Evolutionary conservation across 306 rosid species (phyloP), one percentile per base, ranked within the genome.

Genomic region (Carpinus fangiana): DNA sequence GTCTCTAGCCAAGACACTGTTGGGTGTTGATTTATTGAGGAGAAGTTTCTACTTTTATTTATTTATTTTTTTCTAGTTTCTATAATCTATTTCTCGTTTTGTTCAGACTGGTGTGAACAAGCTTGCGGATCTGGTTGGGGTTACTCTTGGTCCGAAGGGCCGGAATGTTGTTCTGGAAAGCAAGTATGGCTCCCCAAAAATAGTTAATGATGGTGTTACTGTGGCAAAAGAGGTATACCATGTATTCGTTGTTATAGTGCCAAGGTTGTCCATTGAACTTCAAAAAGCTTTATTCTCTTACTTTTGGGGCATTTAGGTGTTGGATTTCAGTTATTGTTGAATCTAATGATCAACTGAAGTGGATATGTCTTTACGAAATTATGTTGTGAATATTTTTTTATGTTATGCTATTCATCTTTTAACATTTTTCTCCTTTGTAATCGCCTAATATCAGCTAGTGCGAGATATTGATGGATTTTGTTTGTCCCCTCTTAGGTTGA

Each of bases 101-200:
- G 55, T 70, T 43, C 86, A 96, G 99, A 87, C 69, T 54, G 99
- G 99, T 65, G 99, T 96, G 72, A 96, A 96, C 89, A 96, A 96
- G 90, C 99, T 96, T 28, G 98, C 99, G 34, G 99, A 96, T 78
- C 85, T 96, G 62, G 99, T 96, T 72, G 99, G 99, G 7, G 99
- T 96, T 68, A 96, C 99, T 0, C 99, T 96, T 79, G 99, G 99
- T 48, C 99, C 99, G 3, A 96, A 93, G 84, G 99, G 99, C 48
- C 91, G 99, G 83, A 96, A 96, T 83, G 99, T 96, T 67, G 99
- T 96, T 50, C 76, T 96, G 2, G 99, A 96, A 76, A 96, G 99
- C 93, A 96, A 96, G 82, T 96, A 96, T 77, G 99, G 99, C 70
- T 96, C 99, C 26, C 99, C 99, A 23, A 96, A 87, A 75, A 96